phyloP scores from a whole-genome alignment of 306 rosid species.

The Astragalus glycyphyllos region DNA sequence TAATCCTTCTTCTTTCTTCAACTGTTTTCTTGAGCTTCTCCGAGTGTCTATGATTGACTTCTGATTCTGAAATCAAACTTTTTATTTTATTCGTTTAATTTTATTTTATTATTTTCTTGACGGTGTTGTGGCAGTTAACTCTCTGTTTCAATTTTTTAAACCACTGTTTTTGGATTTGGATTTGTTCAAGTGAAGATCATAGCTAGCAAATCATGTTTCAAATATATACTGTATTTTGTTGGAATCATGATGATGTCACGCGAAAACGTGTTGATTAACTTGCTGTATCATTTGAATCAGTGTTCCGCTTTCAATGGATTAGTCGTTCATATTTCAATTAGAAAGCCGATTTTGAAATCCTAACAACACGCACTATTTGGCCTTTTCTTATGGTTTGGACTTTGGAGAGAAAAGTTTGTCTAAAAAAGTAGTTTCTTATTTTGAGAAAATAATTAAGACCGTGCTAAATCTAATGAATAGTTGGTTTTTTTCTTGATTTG shows the following conservation, averaged over 20 bases:
- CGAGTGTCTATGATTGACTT: slow-evolving; percentile 23
- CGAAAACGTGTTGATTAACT: slow-evolving; percentile 23
- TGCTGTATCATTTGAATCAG: slow-evolving; percentile 31
- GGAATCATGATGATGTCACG: slow-evolving; percentile 10
- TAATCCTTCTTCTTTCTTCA: slow-evolving; percentile 35
- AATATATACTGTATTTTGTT: background rate
- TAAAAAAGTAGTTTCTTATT: slow-evolving; percentile 18
- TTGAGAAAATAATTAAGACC: slow-evolving; percentile 18
- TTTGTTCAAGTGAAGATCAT: slow-evolving; percentile 39
- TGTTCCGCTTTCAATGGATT: slow-evolving; percentile 27
- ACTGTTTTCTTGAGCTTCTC: background rate
- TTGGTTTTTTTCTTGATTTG: slow-evolving; percentile 32
- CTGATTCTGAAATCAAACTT: slow-evolving; percentile 39
- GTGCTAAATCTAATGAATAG: slow-evolving; percentile 21
- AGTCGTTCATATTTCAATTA: slow-evolving; percentile 21
- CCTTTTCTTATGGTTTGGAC: background rate
- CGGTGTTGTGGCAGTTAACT: slow-evolving; percentile 36
- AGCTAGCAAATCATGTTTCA: slow-evolving; percentile 42
- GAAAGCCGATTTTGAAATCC: slow-evolving; percentile 31
- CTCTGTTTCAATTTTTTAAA: slow-evolving; percentile 15
- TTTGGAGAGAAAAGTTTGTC: slow-evolving; percentile 27
- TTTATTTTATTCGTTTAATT: background rate
- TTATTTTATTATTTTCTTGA: background rate
- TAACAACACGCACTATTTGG: slow-evolving; percentile 11
- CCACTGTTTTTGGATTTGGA: slow-evolving; percentile 5